Evolutionary conservation across 768 basidiomycete species (phyloP), one percentile per base, ranked within the genome.

Genomic region (Pisolithus orientalis): DNA sequence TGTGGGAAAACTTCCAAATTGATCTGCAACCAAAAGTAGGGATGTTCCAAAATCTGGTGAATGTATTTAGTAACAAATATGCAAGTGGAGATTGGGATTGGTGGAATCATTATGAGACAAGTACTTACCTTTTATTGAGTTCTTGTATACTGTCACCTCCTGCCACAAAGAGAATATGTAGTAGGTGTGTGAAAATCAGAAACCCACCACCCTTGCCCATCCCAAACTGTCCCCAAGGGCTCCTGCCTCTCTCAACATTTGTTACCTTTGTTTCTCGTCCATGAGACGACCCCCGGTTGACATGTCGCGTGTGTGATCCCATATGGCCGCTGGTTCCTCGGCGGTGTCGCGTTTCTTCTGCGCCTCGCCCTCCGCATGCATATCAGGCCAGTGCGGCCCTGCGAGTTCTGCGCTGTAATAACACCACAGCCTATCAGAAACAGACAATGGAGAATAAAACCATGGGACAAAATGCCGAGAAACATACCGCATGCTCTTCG

Each of bases 301-400:
- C 94, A 99, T 96, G 67, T 95, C 92, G 28, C 93, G 76, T 34
- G 82, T 74, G 62, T 90, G 92, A 59, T 99, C 95, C 95, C 95
- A 98, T 27, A 97, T 90, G 0, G 63, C 84, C 0, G 80, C 71
- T 0, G 78, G 72, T 31, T 80, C 79, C 31, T 82, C 80, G 27
- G 81, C 74, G 14, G 73, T 55, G n/a, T 71, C 70, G 52, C 64
- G 65, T 58, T 58, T 70, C 69, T 65, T 63, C 61, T 66, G 72
- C 58, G 49, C 63, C 58, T 61, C 70, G 58, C 51, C 70, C 53
- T 47, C 68, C 55, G 32, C 67, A 55, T 88, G 84, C 55, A 75
- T 72, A 1, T 79, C 76, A n/a, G 6, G 88, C 67, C 1, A 89
- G 69, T 0, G 83, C 75, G 17, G 75, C 69, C 38, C 75, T 80